These are phyloP conservation scores for Lichtheimia corymbifera DNA, from an alignment of 371 early-diverging fungal genomes.

Conservation along the genomic window DNA sequence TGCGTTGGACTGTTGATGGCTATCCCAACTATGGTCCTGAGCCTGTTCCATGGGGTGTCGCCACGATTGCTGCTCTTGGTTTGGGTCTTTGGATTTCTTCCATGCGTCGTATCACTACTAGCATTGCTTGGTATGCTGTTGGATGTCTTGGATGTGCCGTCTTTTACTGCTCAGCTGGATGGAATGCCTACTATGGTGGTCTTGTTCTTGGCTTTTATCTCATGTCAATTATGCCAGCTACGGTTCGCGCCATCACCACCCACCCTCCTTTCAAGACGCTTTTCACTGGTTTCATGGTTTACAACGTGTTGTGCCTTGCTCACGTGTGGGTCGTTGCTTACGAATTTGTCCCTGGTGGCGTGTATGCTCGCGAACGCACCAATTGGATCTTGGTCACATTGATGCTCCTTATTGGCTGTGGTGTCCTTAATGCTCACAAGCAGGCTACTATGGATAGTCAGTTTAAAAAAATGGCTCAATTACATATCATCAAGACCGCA, in stretches of 20 bases:
- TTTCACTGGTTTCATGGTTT: slow-evolving; percentile 58
- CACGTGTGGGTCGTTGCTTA: slow-evolving; percentile 85
- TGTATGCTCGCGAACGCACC: slow-evolving; percentile 73
- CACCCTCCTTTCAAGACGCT: slow-evolving; percentile 73
- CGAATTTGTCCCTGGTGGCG: slow-evolving; percentile 83
- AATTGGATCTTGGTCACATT: slow-evolving; percentile 62
- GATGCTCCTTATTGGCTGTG: slow-evolving; percentile 52
- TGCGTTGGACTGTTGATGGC: slow-evolving; percentile 77
- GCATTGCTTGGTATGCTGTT: slow-evolving; percentile 60
- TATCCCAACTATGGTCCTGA: slow-evolving; percentile 77
- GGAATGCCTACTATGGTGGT: slow-evolving; percentile 68
- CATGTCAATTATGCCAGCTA: slow-evolving; percentile 60
- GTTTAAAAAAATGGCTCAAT: slow-evolving; percentile 26
- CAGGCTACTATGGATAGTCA: slow-evolving; percentile 22
- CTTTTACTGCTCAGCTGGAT: slow-evolving; percentile 60
- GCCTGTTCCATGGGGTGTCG: slow-evolving; percentile 76
- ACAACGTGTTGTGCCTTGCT: slow-evolving; percentile 70
- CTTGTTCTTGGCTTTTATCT: slow-evolving; percentile 65
- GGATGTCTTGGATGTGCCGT: slow-evolving; percentile 56
- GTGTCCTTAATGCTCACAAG: slow-evolving; percentile 49
- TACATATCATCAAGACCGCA: slow-evolving; percentile 39
- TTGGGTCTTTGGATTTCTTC: slow-evolving; percentile 58
- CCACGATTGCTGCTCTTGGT: slow-evolving; percentile 63
- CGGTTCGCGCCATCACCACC: slow-evolving; percentile 58
- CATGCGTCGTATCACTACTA: slow-evolving; percentile 58